Percentiles rank a stretch among this genome's conserved stretches.
phyloP scores from a whole-genome alignment of 2,329 filamentous ascomycete species.

The Ophiostoma montium region DNA sequence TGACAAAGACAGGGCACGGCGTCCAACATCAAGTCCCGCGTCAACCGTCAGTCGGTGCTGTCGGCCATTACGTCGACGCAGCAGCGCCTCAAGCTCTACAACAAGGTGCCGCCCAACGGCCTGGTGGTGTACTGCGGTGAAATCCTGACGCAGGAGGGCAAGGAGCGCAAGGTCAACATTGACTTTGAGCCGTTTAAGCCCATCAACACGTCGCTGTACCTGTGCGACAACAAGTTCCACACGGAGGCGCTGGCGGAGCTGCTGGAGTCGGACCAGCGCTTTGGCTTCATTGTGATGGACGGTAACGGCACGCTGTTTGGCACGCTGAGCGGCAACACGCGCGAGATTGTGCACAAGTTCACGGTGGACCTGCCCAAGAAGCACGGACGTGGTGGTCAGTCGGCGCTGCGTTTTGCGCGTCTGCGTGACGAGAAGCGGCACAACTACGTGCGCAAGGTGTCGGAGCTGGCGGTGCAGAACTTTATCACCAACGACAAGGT shows the following conservation, averaged over 20 bases:
- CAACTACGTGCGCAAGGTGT: conserved; percentile 99
- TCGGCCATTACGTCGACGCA: conserved; percentile 98
- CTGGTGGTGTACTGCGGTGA: conserved; percentile 98
- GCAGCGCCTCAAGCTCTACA: conserved; percentile 97
- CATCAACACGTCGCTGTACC: conserved; percentile 98
- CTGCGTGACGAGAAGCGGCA: conserved; percentile 98
- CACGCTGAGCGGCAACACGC: conserved; percentile 91
- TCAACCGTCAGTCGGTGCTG: conserved; percentile 94
- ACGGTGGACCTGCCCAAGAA: conserved; percentile 98
- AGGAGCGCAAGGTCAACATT: conserved; percentile 99
- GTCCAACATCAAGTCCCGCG: conserved; percentile 98
- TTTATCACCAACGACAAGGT: conserved; percentile 98
- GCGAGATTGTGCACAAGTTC: conserved; percentile 96
- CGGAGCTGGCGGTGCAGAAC: conserved; percentile 94
- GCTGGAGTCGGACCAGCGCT: conserved; percentile 97
- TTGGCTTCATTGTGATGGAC: conserved; percentile 99
- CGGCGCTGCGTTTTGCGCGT: conserved; percentile 97
- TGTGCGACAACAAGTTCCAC: conserved; percentile 99
- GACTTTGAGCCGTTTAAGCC: conserved; percentile 99
- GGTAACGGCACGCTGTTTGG: conserved; percentile 97
- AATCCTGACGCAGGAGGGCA: conserved; percentile 97
- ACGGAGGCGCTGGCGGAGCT: conserved; percentile 94
- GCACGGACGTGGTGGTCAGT: conserved; percentile 99
- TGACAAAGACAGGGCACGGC: conserved; percentile 60
- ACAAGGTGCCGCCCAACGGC: conserved; percentile 95